Evolutionary conservation across 2,329 filamentous ascomycete genomes (phyloP), one percentile per base, ranked within the genome.

Genomic region (Alternaria sp.): DNA sequence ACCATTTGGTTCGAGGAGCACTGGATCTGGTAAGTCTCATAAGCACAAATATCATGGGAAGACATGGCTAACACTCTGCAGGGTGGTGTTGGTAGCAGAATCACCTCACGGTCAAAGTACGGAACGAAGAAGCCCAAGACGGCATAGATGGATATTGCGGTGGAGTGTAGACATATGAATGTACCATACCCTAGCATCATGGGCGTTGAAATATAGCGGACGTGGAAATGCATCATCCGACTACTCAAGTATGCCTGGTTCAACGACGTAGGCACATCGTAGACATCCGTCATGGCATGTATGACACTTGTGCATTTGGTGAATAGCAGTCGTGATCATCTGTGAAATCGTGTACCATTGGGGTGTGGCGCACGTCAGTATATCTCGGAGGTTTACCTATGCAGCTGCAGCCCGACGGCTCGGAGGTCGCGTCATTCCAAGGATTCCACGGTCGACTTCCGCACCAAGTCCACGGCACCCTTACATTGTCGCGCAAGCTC

Each of bases 91-190:
- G 90, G 89, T 21, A 96, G 89, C 80, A 87, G 96, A 72, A 87
- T 91, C 75, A 92, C 90, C 21, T 93, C 92, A 80, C 87, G 96
- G 75, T 97, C 93, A 76, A 99, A 99, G 83, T 99, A 97, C 79
- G 96, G 96, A 65, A 97, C 96, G 53, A 99, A 99, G 90, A 98
- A 97, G 85, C 95, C 96, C 0, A 98, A 98, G 90, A 66, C 72
- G 2, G 71, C 73, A 55, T 77, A 65, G 67, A 28, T 57, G 54
- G 59, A 58, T 19, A 46, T 5, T 28, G 30, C 12, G 9, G 9
- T 30, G 57, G 49, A 58, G 26, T 72, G 65, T 70, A 70, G 52
- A 73, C 66, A 64, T 53, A 21, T 76, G 19, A 52, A 17, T 52
- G 71, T 77, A 77, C 65, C 54, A 73, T 74, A 70, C 62, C 62